Conservation (phyloP, 2,329 filamentous ascomycete species). For the Ceratocystis variospora region DNA sequence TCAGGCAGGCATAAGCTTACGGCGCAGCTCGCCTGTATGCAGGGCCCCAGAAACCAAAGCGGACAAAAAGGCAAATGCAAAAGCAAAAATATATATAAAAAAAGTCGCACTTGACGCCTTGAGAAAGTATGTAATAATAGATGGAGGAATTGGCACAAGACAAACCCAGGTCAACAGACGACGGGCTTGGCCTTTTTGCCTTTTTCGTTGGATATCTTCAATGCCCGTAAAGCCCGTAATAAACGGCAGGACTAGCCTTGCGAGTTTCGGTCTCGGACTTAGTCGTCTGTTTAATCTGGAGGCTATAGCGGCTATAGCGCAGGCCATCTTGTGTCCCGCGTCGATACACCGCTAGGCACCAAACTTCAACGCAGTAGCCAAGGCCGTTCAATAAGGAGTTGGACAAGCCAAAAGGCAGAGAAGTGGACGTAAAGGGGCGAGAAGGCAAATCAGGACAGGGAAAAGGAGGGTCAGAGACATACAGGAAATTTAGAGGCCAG, state of each 20-base stretch:
- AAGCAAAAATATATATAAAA: not conserved
- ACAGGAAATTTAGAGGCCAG: not conserved
- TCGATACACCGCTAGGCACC: not conserved
- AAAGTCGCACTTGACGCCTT: not conserved
- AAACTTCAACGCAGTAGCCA: not conserved
- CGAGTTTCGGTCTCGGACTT: too few species aligned
- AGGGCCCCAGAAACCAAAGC: not conserved
- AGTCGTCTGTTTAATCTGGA: not conserved
- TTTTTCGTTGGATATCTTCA: not conserved
- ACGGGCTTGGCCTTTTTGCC: not conserved
- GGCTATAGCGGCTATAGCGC: slow-evolving; percentile 1
- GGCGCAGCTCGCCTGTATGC: slow-evolving; percentile 3
- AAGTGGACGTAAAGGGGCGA: not conserved
- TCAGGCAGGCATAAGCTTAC: slow-evolving; percentile 3
- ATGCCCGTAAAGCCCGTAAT: too few species aligned
- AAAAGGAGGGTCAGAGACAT: not conserved
- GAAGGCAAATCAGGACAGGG: not conserved
- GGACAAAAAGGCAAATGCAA: not conserved
- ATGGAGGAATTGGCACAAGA: too few species aligned
- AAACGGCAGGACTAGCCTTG: too few species aligned
- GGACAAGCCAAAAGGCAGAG: not conserved
- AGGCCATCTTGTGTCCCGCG: not conserved
- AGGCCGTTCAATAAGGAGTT: not conserved
- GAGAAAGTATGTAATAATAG: too few species aligned
- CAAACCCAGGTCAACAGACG: too few species aligned